Evolutionary conservation across 495 filamentous ascomycete genomes (phyloP).

Genomic region (Aspergillus steynii): DNA sequence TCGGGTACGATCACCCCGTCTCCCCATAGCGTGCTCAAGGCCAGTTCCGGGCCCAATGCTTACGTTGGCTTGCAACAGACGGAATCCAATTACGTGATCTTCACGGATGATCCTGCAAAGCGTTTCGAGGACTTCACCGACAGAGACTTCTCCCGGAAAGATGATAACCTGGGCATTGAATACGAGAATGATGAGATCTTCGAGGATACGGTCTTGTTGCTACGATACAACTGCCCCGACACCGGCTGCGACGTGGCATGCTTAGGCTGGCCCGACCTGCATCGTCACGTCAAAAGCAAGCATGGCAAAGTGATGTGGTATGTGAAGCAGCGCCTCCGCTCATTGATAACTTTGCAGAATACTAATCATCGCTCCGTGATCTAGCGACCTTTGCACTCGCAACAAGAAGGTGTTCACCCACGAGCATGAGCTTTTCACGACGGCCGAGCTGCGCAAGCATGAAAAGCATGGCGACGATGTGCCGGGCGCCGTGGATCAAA

Average conservation of each 20-base stretch:
- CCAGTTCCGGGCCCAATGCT: not conserved
- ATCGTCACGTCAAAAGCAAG: conserved; percentile 78
- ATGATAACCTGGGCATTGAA: conserved; percentile 83
- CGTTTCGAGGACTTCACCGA: conserved; percentile 78
- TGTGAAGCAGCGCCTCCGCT: conserved; percentile 23
- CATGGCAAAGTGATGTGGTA: conserved; percentile 91
- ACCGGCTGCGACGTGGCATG: conserved; percentile 83
- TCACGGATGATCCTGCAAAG: conserved; percentile 80
- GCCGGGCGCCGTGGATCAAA: conserved; percentile 88
- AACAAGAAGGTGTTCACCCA: conserved; percentile 99
- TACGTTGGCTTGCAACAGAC: conserved; percentile 51
- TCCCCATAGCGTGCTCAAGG: not conserved
- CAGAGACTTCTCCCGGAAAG: conserved; percentile 68
- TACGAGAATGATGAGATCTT: conserved; percentile 86
- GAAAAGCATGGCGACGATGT: conserved; percentile 90
- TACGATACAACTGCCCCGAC: conserved; percentile 97
- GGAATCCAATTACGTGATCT: conserved; percentile 80
- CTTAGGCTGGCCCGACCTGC: conserved; percentile 88
- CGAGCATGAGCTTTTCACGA: conserved; percentile 91
- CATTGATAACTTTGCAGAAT: not conserved
- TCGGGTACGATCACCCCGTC: conserved; percentile 56
- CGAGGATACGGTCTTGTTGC: conserved; percentile 79
- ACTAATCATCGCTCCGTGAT: not conserved
- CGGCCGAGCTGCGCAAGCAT: conserved; percentile 77
- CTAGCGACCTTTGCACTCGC: conserved; percentile 80